Evolutionary conservation across 352 stramenopile species (phyloP).

Genomic region (Phytophthora citrophthora): DNA sequence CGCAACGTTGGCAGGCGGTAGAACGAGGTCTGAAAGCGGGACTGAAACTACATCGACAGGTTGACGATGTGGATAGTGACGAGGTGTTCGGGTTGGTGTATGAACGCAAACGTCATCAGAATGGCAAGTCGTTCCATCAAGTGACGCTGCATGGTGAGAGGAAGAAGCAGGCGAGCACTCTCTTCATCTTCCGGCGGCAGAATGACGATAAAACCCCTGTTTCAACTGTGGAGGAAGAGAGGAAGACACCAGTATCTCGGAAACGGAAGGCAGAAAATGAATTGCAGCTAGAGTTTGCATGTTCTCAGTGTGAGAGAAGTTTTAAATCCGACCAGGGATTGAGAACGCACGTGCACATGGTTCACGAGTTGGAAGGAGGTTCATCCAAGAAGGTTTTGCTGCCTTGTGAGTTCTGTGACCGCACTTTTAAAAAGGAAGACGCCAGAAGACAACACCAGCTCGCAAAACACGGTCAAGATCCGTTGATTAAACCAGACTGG

Average conservation of each 20-base stretch:
- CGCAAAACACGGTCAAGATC: constrained; percentile 84
- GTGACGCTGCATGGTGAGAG: constrained; percentile 76
- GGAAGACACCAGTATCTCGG: constrained; percentile 12
- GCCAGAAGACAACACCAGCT: constrained; percentile 74
- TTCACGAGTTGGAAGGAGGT: constrained; percentile 70
- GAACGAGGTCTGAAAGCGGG: constrained; percentile 52
- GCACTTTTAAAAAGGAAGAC: constrained; percentile 80
- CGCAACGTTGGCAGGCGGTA: constrained; percentile 77
- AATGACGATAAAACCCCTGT: not conserved
- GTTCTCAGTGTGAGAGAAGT: constrained; percentile 58
- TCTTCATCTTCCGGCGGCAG: constrained; percentile 61
- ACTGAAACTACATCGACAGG: constrained; percentile 49
- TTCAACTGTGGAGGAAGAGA: not conserved
- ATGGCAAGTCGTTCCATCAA: constrained; percentile 86
- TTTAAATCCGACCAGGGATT: constrained; percentile 80
- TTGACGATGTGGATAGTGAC: constrained; percentile 57
- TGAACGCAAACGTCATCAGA: constrained; percentile 89
- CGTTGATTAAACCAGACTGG: constrained; percentile 84
- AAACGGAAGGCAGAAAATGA: constrained; percentile 52
- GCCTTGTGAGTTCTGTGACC: constrained; percentile 53
- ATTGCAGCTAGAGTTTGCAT: constrained; percentile 39
- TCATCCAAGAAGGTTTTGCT: constrained; percentile 29
- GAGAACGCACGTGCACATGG: constrained; percentile 84
- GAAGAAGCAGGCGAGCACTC: constrained; percentile 65
- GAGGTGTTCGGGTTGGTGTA: constrained; percentile 52